Conservation (phyloP, 202 grass and related monocot species). For the Hordeum pubiflorum region DNA sequence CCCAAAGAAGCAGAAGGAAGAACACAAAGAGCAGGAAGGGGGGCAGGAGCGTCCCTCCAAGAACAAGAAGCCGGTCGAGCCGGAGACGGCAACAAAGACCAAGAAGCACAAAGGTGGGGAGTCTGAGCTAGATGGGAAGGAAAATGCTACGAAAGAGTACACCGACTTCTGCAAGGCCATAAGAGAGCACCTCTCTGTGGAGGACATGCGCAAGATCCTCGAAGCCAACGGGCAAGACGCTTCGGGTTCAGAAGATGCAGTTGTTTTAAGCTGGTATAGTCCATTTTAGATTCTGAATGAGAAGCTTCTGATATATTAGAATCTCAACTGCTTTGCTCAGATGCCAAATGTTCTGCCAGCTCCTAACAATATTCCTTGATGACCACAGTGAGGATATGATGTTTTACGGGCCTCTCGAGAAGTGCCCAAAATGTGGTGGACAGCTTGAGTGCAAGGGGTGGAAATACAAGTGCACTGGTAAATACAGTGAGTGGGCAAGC, state of each 20-base stretch:
- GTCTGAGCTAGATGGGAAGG: slow-evolving; percentile 33
- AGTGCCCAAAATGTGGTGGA: slow-evolving; percentile 46
- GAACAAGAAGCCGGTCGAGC: slow-evolving; percentile 38
- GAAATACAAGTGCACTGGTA: slow-evolving; percentile 52
- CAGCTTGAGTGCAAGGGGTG: slow-evolving; percentile 54
- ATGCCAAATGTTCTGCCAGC: background rate
- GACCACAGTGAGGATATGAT: slow-evolving; percentile 62
- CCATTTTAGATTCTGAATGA: background rate
- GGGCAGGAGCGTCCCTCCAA: slow-evolving; percentile 33
- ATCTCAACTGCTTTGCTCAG: background rate
- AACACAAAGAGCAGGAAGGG: slow-evolving; percentile 30
- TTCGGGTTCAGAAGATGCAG: slow-evolving; percentile 53
- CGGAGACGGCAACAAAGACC: slow-evolving; percentile 19
- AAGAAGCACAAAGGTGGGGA: slow-evolving; percentile 31
- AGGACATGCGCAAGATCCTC: slow-evolving; percentile 75
- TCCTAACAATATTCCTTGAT: background rate
- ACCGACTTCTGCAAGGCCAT: slow-evolving; percentile 58
- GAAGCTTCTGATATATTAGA: background rate
- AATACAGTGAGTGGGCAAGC: slow-evolving; percentile 52
- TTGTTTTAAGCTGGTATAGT: slow-evolving; percentile 53
- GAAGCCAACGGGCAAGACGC: slow-evolving; percentile 61
- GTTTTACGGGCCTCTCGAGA: slow-evolving; percentile 66
- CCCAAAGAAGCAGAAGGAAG: slow-evolving; percentile 43
- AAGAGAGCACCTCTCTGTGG: slow-evolving; percentile 45
- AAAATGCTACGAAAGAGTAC: slow-evolving; percentile 19